Evolutionary conservation across 2,329 filamentous ascomycete species (phyloP), one percentile per base, ranked within the genome.

Genomic region (Camillea tinctor): DNA sequence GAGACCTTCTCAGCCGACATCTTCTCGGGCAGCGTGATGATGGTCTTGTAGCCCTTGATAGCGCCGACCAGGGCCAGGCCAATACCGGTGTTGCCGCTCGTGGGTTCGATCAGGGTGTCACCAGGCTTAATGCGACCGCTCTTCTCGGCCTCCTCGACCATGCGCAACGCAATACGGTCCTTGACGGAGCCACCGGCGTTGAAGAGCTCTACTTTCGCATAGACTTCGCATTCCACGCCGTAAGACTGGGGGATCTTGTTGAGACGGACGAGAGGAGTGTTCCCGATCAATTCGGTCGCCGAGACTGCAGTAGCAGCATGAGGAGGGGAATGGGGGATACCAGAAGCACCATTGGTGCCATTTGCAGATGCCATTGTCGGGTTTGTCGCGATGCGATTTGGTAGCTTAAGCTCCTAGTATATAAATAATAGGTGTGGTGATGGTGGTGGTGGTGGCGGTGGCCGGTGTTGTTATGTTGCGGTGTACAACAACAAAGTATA

Each of bases 1-100:
- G 94, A 90, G 48, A 99, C 95, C 79, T 99, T 99, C 79, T 99
- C 95, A 53, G 93, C 91, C 1, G 93, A 97, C 95, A 99, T 99
- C 83, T 99, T 99, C 80, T 99, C 95, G 55, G 95, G 95, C 52
- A 99, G 86, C 11, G 95, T 99, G 76, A 99, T 99, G 78, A 99
- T 98, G 49, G 93, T 96, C 78, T 94, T 94, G 84, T 98, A 99
- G 67, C 93, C 94, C 81, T 97, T 98, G 72, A 99, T 91, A 17
- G 95, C 95, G 60, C 87, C 94, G 19, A 98, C 94, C 36, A 99
- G 87, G 24, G 95, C 95, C 49, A 99, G 84, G 21, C 95, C 95
- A 67, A 99, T 99, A 67, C 95, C 95, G 81, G 95, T 99, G 76
- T 99, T 99, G 58, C 95, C 95, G 72, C 92, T 97, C 53, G 95